phyloP scores from a whole-genome alignment of 2,329 filamentous ascomycete species.

The Verticillium klebahnii region DNA sequence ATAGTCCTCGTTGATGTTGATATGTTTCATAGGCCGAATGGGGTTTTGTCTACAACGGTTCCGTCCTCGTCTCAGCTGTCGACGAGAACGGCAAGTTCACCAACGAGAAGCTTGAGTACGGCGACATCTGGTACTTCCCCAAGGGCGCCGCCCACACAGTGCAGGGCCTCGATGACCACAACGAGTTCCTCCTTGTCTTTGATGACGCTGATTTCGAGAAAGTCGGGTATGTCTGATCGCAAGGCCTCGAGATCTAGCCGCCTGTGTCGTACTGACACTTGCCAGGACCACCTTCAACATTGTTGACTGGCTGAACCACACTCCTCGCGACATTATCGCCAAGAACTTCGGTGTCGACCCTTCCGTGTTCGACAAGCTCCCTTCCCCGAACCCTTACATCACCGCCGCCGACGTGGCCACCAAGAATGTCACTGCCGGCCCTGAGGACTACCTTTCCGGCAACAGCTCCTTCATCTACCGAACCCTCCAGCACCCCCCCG shows the following conservation, averaged over 20 bases:
- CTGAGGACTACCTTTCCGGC: conserved; percentile 37
- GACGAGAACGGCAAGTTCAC: conserved; percentile 56
- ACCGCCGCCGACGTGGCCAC: conserved; percentile 48
- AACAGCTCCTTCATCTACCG: conserved; percentile 60
- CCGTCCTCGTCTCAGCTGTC: conserved; percentile 54
- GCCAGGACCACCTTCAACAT: conserved; percentile 66
- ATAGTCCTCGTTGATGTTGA: background rate
- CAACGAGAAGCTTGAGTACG: conserved; percentile 50
- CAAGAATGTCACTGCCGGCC: conserved; percentile 35
- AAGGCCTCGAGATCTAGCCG: background rate
- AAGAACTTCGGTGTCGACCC: conserved; percentile 64
- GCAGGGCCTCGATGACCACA: conserved; percentile 61
- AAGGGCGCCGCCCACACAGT: conserved; percentile 61
- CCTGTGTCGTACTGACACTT: background rate
- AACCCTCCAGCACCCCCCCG: conserved; percentile 48
- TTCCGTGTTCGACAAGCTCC: conserved; percentile 52
- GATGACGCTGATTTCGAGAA: conserved; percentile 64
- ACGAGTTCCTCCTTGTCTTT: conserved; percentile 63
- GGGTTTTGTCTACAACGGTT: conserved; percentile 57
- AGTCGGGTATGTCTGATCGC: conserved; percentile 39
- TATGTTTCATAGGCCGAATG: conserved; percentile 51
- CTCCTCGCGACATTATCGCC: conserved; percentile 56
- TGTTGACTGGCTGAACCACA: conserved; percentile 66
- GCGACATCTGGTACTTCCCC: conserved; percentile 67
- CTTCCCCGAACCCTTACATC: conserved; percentile 55